Percentiles rank a stretch among this genome's conserved stretches.
These are phyloP conservation scores for Aspergillus novoparasiticus DNA, from an alignment of 2,329 filamentous ascomycete species.

Conservation along the genomic window DNA sequence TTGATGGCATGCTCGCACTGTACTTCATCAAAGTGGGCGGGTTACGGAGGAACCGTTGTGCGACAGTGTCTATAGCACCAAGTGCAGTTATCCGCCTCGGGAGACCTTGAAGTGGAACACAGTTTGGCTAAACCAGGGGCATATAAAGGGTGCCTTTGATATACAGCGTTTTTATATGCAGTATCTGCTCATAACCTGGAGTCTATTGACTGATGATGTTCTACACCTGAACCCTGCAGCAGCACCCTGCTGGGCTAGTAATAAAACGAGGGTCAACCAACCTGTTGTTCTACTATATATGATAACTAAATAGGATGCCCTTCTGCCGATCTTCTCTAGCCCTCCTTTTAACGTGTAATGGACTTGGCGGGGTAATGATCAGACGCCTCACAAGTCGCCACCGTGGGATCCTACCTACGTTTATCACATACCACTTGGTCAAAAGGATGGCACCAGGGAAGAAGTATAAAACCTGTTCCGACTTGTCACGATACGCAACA, in stretches of 20 bases:
- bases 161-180: neutral
- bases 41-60: neutral
- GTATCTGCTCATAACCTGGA: neutral
- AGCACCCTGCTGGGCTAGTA: neutral
- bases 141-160: neutral
- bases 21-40: neutral
- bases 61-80: neutral
- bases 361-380: neutral
- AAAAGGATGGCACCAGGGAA: neutral
- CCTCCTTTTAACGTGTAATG: neutral
- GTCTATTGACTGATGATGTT: neutral
- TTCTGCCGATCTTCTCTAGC: neutral
- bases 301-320: neutral
- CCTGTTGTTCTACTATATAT: neutral
- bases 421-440: neutral
- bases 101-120: neutral
- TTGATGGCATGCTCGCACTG: neutral
- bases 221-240: neutral
- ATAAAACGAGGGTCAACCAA: neutral
- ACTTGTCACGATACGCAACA: neutral
- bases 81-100: neutral
- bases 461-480: neutral
- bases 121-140: neutral
- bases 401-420: neutral
- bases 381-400: neutral